Percentiles rank a stretch among this genome's conserved stretches.
Conservation (phyloP, 768 basidiomycete species). For the Mrakia frigida region DNA sequence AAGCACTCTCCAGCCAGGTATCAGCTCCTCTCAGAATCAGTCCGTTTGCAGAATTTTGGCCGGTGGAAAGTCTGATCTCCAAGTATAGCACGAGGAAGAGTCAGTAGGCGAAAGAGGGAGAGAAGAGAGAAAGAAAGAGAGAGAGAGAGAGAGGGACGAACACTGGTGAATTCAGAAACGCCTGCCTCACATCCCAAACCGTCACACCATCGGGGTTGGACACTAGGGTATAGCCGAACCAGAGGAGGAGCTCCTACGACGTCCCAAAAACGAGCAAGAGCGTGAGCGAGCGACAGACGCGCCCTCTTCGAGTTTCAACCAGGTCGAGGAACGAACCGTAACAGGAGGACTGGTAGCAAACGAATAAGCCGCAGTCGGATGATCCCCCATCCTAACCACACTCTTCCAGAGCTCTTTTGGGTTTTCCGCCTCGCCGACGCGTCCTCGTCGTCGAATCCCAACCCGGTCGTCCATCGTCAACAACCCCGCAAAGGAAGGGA, state of each 20-base stretch:
- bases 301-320: too few species aligned
- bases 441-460: neutral
- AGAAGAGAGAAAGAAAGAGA: neutral
- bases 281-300: neutral
- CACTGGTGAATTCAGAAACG: neutral
- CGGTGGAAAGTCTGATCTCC: neutral
- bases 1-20: neutral
- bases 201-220: slow-evolving; percentile 17
- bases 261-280: neutral
- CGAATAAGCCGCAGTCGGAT: neutral
- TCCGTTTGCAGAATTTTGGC: neutral
- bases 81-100: neutral
- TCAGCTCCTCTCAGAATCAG: neutral
- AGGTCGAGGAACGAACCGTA: neutral
- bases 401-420: neutral
- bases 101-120: neutral
- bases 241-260: slow-evolving; percentile 12
- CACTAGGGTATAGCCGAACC: slow-evolving; percentile 3
- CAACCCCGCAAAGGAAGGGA: neutral
- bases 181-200: slow-evolving; percentile 22
- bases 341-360: slow-evolving; percentile 18
- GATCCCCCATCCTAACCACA: neutral
- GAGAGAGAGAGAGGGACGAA: neutral
- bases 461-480: neutral
- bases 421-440: too few species aligned